Conservation (phyloP, 2,329 filamentous ascomycete genomes). For the Pseudogymnoascus sp. region DNA sequence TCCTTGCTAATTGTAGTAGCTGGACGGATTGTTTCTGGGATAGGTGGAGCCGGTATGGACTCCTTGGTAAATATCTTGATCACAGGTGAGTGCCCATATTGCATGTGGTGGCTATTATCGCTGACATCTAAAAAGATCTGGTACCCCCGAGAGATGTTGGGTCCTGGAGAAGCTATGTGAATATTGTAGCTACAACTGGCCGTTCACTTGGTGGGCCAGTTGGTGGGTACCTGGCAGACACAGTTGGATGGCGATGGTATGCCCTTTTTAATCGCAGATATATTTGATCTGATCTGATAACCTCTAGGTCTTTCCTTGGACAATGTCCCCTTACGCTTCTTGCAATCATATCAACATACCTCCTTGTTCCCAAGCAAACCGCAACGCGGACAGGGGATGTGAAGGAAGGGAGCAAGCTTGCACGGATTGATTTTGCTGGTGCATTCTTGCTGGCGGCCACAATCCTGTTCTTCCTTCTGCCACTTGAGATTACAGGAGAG, state of each 20-base stretch:
- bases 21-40: conserved; percentile 45
- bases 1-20: conserved; percentile 43
- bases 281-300: background rate
- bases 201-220: conserved; percentile 47
- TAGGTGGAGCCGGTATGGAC: conserved; percentile 45
- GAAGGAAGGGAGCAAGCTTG: conserved; percentile 29
- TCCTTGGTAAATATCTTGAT: conserved; percentile 46
- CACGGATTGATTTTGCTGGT: conserved; percentile 53
- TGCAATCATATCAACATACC: conserved; percentile 15
- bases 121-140: conserved; percentile 32
- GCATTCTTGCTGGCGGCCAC: conserved; percentile 38
- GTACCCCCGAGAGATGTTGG: conserved; percentile 47
- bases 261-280: background rate
- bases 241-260: conserved; percentile 57
- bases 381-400: conserved; percentile 12
- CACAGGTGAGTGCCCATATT: conserved; percentile 33
- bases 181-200: conserved; percentile 44
- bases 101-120: background rate
- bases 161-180: conserved; percentile 47
- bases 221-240: conserved; percentile 52
- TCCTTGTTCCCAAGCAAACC: conserved; percentile 5
- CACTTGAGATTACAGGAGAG: conserved; percentile 43
- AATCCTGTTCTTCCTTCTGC: conserved; percentile 38
- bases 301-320: background rate
- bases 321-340: background rate